Evolutionary conservation across 805 yeast genomes (phyloP).

Genomic region (Candida nanaspora): DNA sequence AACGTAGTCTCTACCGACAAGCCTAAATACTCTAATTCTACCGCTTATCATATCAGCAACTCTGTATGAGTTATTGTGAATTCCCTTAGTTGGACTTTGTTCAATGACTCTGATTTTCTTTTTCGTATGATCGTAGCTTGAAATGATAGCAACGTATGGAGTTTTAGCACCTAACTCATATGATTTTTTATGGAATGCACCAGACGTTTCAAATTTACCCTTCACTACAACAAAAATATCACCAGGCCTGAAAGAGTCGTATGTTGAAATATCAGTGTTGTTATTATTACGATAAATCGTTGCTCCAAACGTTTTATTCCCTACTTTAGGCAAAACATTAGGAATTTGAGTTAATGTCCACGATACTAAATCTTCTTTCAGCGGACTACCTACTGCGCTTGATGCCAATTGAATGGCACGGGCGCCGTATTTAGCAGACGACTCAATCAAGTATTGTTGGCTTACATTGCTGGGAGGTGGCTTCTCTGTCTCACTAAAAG

Average conservation of each 20-base stretch:
- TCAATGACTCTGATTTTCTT: conserved; percentile 65
- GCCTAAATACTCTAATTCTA: conserved; percentile 70
- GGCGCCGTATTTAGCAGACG: conserved; percentile 45
- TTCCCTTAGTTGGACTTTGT: conserved; percentile 39
- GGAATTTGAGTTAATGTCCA: conserved; percentile 30
- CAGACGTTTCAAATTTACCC: conserved; percentile 60
- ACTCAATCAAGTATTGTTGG: conserved; percentile 41
- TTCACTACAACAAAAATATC: conserved; percentile 73
- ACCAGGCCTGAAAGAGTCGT: conserved; percentile 70
- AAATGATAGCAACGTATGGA: conserved; percentile 55
- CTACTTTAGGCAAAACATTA: conserved; percentile 38
- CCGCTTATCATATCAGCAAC: conserved; percentile 74
- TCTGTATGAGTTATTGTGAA: conserved; percentile 56
- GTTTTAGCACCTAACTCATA: conserved; percentile 48
- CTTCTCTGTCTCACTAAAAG: conserved; percentile 23
- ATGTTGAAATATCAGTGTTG: conserved; percentile 40
- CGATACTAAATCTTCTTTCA: conserved; percentile 24
- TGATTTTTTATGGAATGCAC: conserved; percentile 21
- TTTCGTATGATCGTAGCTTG: conserved; percentile 70
- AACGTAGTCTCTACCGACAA: conserved; percentile 63
- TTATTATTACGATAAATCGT: conserved; percentile 53
- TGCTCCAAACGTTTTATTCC: conserved; percentile 67
- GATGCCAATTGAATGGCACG: conserved; percentile 40
- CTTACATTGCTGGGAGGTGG: conserved; percentile 34
- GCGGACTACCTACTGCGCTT: conserved; percentile 26